Conservation (phyloP, 2,329 filamentous ascomycete genomes). For the Diaporthe ilicicola region DNA sequence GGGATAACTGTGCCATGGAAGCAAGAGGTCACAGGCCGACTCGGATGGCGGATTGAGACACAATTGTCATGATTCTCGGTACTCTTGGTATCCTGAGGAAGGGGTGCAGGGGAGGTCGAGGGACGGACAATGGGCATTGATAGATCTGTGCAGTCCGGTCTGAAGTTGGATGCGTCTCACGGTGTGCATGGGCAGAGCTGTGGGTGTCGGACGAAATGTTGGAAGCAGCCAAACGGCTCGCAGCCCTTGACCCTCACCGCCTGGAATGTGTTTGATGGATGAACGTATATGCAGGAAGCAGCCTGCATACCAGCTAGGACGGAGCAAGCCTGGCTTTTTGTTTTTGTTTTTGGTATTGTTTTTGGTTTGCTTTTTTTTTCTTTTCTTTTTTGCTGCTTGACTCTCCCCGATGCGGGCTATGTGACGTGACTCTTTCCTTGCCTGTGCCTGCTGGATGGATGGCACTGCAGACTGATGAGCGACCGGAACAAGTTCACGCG, state of each 20-base stretch:
- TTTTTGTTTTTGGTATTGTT: no score
- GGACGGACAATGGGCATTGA: constrained; percentile 6
- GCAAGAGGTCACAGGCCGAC: not conserved
- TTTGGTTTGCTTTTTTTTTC: not conserved
- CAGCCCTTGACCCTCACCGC: constrained; percentile 46
- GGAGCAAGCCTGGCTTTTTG: not conserved
- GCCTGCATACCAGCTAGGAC: constrained; percentile 8
- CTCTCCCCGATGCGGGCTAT: constrained; percentile 16
- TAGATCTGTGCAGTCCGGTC: constrained; percentile 23
- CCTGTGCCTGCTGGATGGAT: not conserved
- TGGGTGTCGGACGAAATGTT: constrained; percentile 38
- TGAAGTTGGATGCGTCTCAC: constrained; percentile 25
- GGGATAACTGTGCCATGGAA: not conserved
- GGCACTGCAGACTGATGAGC: not conserved
- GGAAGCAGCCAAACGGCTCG: constrained; percentile 46
- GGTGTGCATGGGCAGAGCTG: constrained; percentile 22
- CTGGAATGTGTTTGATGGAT: constrained; percentile 41
- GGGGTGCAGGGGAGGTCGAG: constrained; percentile 14
- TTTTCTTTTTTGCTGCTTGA: constrained; percentile 25
- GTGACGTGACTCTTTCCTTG: constrained; percentile 11
- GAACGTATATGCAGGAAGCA: constrained; percentile 36
- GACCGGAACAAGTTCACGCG: no score
- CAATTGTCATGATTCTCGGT: not conserved
- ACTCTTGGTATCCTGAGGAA: not conserved
- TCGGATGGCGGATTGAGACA: constrained; percentile 2